Base-by-base conservation (phyloP, 176 grass and related monocot genomes). In the Pontederia paniculata region DNA sequence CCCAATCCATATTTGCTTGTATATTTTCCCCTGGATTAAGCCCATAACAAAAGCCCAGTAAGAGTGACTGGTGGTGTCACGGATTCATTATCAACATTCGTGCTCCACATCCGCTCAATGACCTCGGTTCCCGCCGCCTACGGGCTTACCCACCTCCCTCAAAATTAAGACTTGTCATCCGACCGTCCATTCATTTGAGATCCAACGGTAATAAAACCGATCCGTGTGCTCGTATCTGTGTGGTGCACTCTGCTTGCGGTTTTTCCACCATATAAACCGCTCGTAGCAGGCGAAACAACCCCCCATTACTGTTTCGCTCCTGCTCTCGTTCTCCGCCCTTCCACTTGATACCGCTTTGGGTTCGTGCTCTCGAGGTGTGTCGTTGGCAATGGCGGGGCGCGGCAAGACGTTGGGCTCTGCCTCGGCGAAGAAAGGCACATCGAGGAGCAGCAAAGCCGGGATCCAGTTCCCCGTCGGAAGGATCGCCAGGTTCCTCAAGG, bases 401-500 rank as follows among this genome's bases (percentile, higher is more conserved):
- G 94, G 94, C 12, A 98, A 98, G 83, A 86, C 94, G 60, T 78
- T 98, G 45, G 87, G 80, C 23, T 98, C 94, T 0, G 83, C 80
- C 0, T 80, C 80, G 2, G 79, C 77, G 9, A 98, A 91, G 83
- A 91, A 91, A 80, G 83, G 86, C 21, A 70, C 66, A 18, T 91
- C 94, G 2, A 67, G 94, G 73, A 98, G 94, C 53, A 88, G 86
- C 83, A 98, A 98, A 86, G 87, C 87, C 12, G 94, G 94, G 18
- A 83, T 98, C 42, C 87, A 98, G 80, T 98, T 98, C 66, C 94
- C 94, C 1, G 94, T 98, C 0, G 94, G 94, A 0, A 76, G 94
- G 72, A 98, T 98, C 23, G 94, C 94, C 0, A 50, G 94, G 55
- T 98, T 91, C 81, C 66, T 98, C 45, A 98, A 98, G 87, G 80